Base-by-base conservation (phyloP, 2,329 filamentous ascomycete species). In the Penicillium freii region DNA sequence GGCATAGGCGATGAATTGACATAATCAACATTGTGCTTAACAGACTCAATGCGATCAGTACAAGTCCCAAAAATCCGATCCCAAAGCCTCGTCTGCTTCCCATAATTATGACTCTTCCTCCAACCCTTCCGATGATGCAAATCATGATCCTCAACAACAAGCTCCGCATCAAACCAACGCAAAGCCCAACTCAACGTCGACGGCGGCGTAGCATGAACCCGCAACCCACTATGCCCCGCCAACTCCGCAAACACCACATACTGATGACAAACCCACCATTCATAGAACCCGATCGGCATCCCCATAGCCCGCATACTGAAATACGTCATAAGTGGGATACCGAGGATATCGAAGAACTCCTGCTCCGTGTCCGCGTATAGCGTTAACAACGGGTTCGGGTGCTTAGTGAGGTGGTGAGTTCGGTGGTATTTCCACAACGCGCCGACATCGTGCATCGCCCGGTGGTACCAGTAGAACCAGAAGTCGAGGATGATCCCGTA, bases 401-500 rank as follows among this genome's bases (percentile, higher is more conserved):
- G 31, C 11, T 33, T 33, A 1, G 31, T 33, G 5, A 33, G 31
- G 5, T 33, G 31, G 31, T 33, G 31, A 2, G 31, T 33, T 0
- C 31, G 31, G 5, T 33, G 31, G 31, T 33, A 33, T 33, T 33
- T 33, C 31, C 31, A 33, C 31, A 33, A 33, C 31, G 31, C 31
- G 11, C 31, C 11, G 31, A 67, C 52, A 19, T 67, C 65, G 31
- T 68, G 66, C 61, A 67, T 67, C 3, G 62, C n/a, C 0, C 66
- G 65, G 42, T 68, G 66, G 52, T 68, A 68, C 66, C 65, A 68
- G 56, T 68, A 68, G 56, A 68, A 68, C 66, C 66, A 68, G 57
- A 68, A 68, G 48, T 68, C 66, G 58, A 68, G 61, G 59, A 65
- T 64, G 39, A 68, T 62, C 8, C 64, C 62, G 55, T 67, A 68